These are phyloP conservation scores for Grifola frondosa DNA, from an alignment of 1,284 basidiomycete species.

Conservation along the genomic window DNA sequence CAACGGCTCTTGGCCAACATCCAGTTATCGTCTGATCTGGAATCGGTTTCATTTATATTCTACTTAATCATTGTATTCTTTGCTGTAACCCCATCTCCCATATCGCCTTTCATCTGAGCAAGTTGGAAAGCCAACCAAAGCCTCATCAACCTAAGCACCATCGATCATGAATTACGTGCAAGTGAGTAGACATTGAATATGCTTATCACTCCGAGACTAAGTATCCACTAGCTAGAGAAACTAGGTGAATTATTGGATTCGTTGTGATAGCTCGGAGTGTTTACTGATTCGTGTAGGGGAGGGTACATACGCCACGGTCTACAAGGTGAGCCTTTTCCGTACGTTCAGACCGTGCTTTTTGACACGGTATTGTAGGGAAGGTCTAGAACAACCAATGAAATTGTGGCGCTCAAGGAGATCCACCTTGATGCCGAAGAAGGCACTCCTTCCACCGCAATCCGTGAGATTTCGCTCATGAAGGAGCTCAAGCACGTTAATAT, in stretches of 20 bases:
- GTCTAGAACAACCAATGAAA: slow-evolving; percentile 84
- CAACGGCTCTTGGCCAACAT: no score
- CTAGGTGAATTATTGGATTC: slow-evolving; percentile 47
- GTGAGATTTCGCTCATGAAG: slow-evolving; percentile 96
- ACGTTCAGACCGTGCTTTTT: slow-evolving; percentile 11
- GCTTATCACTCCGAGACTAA: no score
- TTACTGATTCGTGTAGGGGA: slow-evolving; percentile 50
- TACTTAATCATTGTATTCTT: no score
- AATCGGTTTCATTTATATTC: no score
- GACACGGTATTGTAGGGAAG: slow-evolving; percentile 57
- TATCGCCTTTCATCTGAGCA: no score
- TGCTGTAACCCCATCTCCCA: no score
- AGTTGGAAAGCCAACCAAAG: no score
- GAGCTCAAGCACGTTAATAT: slow-evolving; percentile 95
- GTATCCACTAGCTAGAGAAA: slow-evolving; percentile 71
- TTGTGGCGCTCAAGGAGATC: slow-evolving; percentile 91
- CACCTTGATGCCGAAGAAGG: slow-evolving; percentile 96
- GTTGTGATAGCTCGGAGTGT: not conserved
- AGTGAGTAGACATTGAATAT: slow-evolving; percentile 43
- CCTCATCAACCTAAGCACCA: no score
- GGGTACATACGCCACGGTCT: slow-evolving; percentile 88
- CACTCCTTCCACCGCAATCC: slow-evolving; percentile 92
- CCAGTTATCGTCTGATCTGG: no score
- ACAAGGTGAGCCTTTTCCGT: slow-evolving; percentile 85
- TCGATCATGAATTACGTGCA: slow-evolving; percentile 68